These are phyloP conservation scores for Syzygium aromaticum DNA, from an alignment of 345 rosid species.

Conservation along the genomic window DNA sequence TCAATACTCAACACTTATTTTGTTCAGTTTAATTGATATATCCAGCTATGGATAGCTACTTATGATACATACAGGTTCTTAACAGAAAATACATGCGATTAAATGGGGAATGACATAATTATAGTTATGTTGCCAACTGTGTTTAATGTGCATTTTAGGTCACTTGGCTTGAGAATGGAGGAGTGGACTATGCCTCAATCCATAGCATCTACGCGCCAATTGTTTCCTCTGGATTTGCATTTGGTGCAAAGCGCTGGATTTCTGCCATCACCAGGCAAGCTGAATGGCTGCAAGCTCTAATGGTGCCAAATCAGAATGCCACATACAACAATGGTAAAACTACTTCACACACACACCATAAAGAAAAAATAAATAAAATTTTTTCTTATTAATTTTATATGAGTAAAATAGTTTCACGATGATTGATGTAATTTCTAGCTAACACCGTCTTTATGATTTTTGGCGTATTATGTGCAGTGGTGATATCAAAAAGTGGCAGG, in stretches of 20 bases:
- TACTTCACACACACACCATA: background rate
- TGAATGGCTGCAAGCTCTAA: conserved; percentile 14
- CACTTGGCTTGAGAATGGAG: conserved; percentile 48
- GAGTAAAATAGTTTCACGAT: background rate
- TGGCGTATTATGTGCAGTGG: background rate
- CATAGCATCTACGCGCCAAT: conserved; percentile 14
- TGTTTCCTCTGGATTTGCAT: conserved; percentile 32
- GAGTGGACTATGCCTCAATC: conserved; percentile 22
- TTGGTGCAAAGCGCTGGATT: conserved; percentile 48
- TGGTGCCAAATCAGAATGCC: background rate
- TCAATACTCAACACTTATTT: background rate
- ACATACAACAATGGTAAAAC: background rate
- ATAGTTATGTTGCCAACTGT: background rate
- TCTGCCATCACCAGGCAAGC: conserved; percentile 14
- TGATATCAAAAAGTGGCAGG: conserved; percentile 16
- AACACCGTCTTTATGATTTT: background rate
- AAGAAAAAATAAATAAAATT: background rate
- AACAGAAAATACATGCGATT: background rate
- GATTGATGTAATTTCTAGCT: background rate
- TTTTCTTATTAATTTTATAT: background rate
- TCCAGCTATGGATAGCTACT: background rate
- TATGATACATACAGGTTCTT: background rate
- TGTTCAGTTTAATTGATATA: background rate
- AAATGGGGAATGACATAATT: background rate
- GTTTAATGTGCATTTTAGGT: conserved; percentile 14